Conservation (phyloP, 1,139 yeast species). For the Sugiyamaella grinbergsii region DNA sequence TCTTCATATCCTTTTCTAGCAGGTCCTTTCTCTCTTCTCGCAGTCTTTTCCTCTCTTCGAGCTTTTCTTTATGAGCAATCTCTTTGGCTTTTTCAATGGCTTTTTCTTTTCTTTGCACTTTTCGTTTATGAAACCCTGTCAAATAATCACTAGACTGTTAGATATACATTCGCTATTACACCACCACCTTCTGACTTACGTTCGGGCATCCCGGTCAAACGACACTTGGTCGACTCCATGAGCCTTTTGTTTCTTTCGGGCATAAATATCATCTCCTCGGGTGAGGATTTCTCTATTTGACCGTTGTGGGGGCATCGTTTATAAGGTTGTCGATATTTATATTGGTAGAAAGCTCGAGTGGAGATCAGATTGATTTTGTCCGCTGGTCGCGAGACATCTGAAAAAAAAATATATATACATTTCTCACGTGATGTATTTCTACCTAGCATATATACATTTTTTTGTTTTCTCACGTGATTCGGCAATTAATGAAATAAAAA, state of each 20-base stretch:
- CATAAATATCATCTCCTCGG: constrained; percentile 76
- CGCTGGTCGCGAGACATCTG: neutral
- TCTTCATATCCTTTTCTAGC: constrained; percentile 61
- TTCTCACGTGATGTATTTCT: constrained; percentile 6
- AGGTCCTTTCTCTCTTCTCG: constrained; percentile 71
- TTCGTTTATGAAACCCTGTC: constrained; percentile 95
- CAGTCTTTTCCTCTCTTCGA: constrained; percentile 73
- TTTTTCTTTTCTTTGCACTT: constrained; percentile 80
- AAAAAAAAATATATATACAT: neutral
- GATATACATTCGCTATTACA: too few relatives aligned
- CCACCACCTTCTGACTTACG: too few relatives aligned
- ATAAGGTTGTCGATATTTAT: neutral
- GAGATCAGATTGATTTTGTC: neutral
- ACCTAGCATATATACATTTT: neutral
- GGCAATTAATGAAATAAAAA: too few relatives aligned
- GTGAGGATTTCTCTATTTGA: constrained; percentile 81
- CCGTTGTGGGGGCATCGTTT: constrained; percentile 21
- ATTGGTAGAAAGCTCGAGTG: neutral
- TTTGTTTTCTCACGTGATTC: too few relatives aligned
- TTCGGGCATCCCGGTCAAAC: constrained; percentile 72
- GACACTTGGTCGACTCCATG: constrained; percentile 77
- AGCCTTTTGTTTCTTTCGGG: constrained; percentile 61
- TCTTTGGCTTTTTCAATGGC: constrained; percentile 77
- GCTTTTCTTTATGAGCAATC: constrained; percentile 67
- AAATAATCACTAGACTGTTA: constrained; percentile 57